phyloP scores from a whole-genome alignment of 2,329 filamentous ascomycete genomes.

The Cytospora mali region DNA sequence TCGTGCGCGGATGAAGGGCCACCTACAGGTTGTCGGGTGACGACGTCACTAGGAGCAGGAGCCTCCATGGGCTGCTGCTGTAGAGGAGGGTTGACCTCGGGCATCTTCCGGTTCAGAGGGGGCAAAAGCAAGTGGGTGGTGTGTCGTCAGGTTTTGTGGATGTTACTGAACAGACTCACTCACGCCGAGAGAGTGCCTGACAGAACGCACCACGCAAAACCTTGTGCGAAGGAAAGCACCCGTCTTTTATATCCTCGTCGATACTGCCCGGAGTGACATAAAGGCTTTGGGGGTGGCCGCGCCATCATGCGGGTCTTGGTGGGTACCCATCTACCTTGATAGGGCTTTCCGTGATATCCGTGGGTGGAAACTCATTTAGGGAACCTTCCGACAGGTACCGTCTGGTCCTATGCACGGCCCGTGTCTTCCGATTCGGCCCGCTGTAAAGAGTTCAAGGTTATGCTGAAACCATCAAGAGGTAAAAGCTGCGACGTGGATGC shows the following conservation, averaged over 20 bases:
- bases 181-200: not conserved
- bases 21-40: constrained; percentile 23
- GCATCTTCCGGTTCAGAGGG: constrained; percentile 15
- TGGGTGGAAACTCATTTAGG: constrained; percentile 8
- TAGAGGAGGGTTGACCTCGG: constrained; percentile 24
- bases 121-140: not conserved
- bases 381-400: not conserved
- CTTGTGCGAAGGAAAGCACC: not conserved
- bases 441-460: not conserved
- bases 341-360: constrained; percentile 11
- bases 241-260: not conserved
- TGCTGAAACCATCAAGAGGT: not conserved
- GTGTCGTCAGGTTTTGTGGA: not conserved
- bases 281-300: not conserved
- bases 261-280: not conserved
- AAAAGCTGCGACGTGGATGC: too few species aligned
- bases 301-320: constrained; percentile 13
- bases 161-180: not conserved
- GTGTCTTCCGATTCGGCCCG: not conserved
- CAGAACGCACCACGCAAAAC: not conserved
- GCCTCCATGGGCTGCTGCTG: constrained; percentile 25
- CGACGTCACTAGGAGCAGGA: not conserved
- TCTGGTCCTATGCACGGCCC: not conserved
- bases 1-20: not conserved
- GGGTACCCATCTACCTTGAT: not conserved